Percentiles rank a stretch among this genome's conserved stretches.
Evolutionary conservation across 2,329 filamentous ascomycete species (phyloP).

Genomic region (Talaromyces funiculosus): DNA sequence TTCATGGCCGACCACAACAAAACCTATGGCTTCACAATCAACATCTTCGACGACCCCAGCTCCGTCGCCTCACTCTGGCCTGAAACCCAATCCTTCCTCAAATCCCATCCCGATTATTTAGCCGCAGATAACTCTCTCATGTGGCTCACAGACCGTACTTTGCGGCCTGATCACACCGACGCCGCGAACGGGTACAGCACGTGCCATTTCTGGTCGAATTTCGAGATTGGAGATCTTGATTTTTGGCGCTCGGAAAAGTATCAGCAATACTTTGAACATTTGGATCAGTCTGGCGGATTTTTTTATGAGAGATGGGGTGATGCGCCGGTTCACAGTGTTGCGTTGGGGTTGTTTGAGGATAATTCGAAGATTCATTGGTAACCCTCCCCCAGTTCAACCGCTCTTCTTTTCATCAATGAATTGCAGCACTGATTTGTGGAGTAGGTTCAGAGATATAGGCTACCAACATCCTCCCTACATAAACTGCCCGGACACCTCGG

Average conservation of each 20-base stretch:
- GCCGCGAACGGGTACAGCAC: constrained; percentile 91
- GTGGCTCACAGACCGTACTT: constrained; percentile 75
- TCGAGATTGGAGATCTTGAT: constrained; percentile 87
- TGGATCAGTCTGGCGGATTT: constrained; percentile 91
- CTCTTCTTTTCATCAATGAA: neutral
- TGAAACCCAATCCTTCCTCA: constrained; percentile 83
- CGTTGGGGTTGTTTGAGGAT: constrained; percentile 86
- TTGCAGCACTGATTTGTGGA: neutral
- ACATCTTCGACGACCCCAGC: constrained; percentile 84
- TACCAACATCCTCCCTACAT: constrained; percentile 98
- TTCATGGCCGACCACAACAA: constrained; percentile 99
- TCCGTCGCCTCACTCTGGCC: constrained; percentile 88
- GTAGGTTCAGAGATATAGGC: constrained; percentile 96
- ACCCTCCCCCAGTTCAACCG: neutral
- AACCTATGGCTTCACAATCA: constrained; percentile 98
- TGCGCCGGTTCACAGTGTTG: constrained; percentile 93
- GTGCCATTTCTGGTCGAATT: constrained; percentile 99
- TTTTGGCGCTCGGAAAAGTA: constrained; percentile 90
- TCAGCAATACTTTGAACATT: constrained; percentile 91
- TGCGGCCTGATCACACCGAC: constrained; percentile 70
- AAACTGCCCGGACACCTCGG: constrained; percentile 90
- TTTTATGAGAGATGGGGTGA: constrained; percentile 99
- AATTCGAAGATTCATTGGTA: constrained; percentile 88
- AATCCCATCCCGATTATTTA: constrained; percentile 73
- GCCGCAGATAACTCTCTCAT: constrained; percentile 77